A percentile compares a stretch with the other conserved stretches of the same genome.
These are phyloP conservation scores for Omphalea diandra DNA, from an alignment of 441 rosid genomes.

Conservation along the genomic window DNA sequence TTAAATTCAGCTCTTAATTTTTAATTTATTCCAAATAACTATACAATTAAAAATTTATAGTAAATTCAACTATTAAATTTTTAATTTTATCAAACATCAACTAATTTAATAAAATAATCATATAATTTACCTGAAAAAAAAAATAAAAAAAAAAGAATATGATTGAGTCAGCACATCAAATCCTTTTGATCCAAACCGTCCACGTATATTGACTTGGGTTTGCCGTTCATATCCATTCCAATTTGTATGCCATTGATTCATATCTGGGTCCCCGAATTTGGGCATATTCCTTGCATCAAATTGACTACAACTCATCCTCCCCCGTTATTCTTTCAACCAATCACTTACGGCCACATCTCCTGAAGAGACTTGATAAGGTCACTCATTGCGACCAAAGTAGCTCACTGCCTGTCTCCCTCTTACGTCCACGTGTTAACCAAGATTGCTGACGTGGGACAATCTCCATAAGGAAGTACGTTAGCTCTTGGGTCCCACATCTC, in stretches of 20 bases:
- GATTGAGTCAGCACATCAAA: too few species aligned
- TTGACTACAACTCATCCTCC: not conserved
- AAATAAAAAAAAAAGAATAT: too few species aligned
- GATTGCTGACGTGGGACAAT: constrained; percentile 8
- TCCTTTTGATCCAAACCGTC: constrained; percentile 10
- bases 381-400: constrained; percentile 16
- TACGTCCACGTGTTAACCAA: constrained; percentile 11
- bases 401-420: not conserved
- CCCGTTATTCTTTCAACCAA: not conserved
- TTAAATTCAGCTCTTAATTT: too few species aligned
- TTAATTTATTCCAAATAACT: too few species aligned
- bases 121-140: too few species aligned
- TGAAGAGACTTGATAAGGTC: constrained; percentile 7
- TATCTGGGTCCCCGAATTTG: not conserved
- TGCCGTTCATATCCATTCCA: not conserved
- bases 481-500: not conserved
- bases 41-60: too few species aligned
- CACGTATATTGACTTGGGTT: not conserved
- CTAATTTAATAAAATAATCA: too few species aligned
- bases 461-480: not conserved
- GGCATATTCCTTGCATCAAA: not conserved
- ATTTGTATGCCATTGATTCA: not conserved
- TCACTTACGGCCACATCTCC: not conserved
- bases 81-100: too few species aligned
- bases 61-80: too few species aligned